A percentile compares a stretch with the other conserved stretches of the same genome.
phyloP scores from a whole-genome alignment of 2,329 filamentous ascomycete species.

The Elsinoe arachidis region DNA sequence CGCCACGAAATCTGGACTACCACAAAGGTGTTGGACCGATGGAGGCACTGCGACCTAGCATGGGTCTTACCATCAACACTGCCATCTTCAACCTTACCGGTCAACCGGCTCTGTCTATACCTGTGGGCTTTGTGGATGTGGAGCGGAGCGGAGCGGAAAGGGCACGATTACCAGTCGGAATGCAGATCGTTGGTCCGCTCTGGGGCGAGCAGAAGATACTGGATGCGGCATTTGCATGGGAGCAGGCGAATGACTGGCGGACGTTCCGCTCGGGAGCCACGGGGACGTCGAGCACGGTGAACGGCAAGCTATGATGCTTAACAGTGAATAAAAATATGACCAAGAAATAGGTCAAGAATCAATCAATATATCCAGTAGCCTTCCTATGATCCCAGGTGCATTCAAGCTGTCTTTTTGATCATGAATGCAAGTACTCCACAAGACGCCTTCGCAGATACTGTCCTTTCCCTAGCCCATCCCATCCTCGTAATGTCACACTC shows the following conservation, averaged over 20 bases:
- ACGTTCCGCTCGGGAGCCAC: neutral
- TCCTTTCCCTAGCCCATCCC: no score
- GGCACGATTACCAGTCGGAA: constrained; percentile 39
- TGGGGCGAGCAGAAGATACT: constrained; percentile 44
- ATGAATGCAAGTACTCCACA: neutral
- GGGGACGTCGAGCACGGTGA: neutral
- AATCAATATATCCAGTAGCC: no score
- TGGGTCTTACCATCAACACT: constrained; percentile 49
- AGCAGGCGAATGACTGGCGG: constrained; percentile 39
- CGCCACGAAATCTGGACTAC: neutral
- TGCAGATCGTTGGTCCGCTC: constrained; percentile 47
- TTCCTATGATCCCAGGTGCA: no score
- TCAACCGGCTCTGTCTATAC: constrained; percentile 47
- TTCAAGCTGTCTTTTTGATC: no score
- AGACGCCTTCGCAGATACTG: neutral
- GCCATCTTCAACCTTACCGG: constrained; percentile 50
- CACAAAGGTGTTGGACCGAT: constrained; percentile 32
- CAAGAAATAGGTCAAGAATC: no score
- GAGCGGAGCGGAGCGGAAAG: constrained; percentile 18
- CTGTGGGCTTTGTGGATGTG: constrained; percentile 38
- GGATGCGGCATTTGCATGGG: constrained; percentile 40
- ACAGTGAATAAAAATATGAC: no score
- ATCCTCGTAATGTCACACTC: no score
- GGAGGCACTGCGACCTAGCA: constrained; percentile 42
- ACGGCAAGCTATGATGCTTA: neutral